These are phyloP conservation scores for Termitomyces sp. DNA, from an alignment of 768 basidiomycete genomes.

Conservation along the genomic window DNA sequence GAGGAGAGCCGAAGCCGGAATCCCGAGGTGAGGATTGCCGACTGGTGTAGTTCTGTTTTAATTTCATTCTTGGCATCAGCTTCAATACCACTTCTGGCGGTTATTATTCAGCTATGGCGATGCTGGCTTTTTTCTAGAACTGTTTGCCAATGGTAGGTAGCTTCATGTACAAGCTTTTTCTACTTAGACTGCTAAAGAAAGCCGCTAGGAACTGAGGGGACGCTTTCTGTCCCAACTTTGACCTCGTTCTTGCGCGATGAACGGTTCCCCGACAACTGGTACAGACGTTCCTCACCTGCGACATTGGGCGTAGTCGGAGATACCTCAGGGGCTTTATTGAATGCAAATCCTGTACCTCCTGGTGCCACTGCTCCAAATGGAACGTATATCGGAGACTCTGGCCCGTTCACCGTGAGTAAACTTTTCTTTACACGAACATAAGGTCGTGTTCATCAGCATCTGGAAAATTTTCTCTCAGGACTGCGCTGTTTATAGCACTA, in stretches of 20 bases:
- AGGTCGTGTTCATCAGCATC: background rate
- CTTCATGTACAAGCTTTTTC: background rate
- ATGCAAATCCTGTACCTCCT: conserved; percentile 1
- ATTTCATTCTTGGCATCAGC: background rate
- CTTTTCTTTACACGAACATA: background rate
- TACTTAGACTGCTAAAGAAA: background rate
- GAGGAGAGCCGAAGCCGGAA: conserved; percentile 2
- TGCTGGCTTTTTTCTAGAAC: conserved; percentile 4
- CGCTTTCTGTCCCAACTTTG: conserved; percentile 5
- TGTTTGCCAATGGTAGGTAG: conserved; percentile 11
- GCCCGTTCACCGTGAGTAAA: background rate
- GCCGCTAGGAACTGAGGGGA: conserved; percentile 6
- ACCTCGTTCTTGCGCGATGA: conserved; percentile 13
- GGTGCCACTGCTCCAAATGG: conserved; percentile 7
- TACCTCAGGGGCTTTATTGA: background rate
- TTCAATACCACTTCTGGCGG: conserved; percentile 10
- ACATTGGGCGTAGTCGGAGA: background rate
- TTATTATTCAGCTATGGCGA: conserved; percentile 9
- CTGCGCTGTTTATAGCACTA: conserved; percentile 5
- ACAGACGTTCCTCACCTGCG: conserved; percentile 3
- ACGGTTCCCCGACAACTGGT: conserved; percentile 9
- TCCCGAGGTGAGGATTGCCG: background rate
- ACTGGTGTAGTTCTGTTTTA: background rate
- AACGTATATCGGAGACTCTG: conserved; percentile 4
- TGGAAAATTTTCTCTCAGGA: background rate